Base-by-base conservation (phyloP, 306 rosid species). In the Luffa aegyptiaca region DNA sequence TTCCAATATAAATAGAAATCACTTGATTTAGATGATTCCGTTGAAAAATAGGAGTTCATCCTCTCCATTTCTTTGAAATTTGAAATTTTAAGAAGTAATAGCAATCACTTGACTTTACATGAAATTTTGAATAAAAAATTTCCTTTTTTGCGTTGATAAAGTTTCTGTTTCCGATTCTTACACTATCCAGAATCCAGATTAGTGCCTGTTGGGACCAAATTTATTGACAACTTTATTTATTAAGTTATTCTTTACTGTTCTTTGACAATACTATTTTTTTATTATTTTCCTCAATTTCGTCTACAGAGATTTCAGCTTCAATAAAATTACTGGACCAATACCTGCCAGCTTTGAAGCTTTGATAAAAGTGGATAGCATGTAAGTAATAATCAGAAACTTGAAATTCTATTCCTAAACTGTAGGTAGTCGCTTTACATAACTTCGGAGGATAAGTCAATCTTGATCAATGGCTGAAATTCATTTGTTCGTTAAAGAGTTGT, bases 261-360 rank as follows among this genome's bases (percentile, higher is more conserved):
- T 48, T 45, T 72, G 58, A 72, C 42, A 26, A 48, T 45, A 72
- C 37, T 46, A 21, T 35, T 63, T 63, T 72, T 42, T 21, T 45
- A 49, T 14, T 72, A 8, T 49, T 72, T 72, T 72, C 12, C 21
- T 46, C 41, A 62, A 65, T 37, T 36, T 65, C 11, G 31, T 14
- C 59, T 82, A 66, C 94, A 94, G 97, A 85, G 98, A 94, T 80
- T 90, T 94, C 68, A 89, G 98, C 87, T 90, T 86, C 76, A 94
- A 94, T 86, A 83, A 85, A 48, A 68, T 92, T 78, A 87, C 75
- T 14, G 98, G 94, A 44, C 76, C 8, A 68, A 87, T 94, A 80
- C 96, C 96, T 10, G 33, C 12, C 10, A 63, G 10, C 85, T 88
- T 77, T 80, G 39, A 5, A 4, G 16, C 75, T 62, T 63, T 88